Conservation (phyloP, 2,329 filamentous ascomycete species). For the Apiospora saccharicola region DNA sequence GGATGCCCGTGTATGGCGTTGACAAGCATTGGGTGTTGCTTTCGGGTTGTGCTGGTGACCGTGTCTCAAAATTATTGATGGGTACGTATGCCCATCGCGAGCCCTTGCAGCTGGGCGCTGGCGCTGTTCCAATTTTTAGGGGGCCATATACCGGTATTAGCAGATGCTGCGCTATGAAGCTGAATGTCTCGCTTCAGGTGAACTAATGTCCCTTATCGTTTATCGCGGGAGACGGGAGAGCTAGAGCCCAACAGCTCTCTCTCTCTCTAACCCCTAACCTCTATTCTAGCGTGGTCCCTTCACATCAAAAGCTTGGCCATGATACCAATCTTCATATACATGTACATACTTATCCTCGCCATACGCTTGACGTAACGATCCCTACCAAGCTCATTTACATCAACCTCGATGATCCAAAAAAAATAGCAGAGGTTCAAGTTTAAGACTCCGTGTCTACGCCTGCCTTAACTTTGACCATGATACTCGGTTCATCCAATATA, state of each 20-base stretch:
- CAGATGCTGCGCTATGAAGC: not conserved
- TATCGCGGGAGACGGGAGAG: slow-evolving; percentile 16
- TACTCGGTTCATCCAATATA: not conserved
- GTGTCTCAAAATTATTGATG: slow-evolving; percentile 11
- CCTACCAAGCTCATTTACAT: not conserved
- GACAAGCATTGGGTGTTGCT: not conserved
- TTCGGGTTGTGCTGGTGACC: slow-evolving; percentile 9
- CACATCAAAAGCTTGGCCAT: not conserved
- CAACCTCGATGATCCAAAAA: not conserved
- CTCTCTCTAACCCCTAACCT: not conserved
- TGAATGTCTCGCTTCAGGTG: slow-evolving; percentile 3
- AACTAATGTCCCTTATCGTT: slow-evolving; percentile 1
- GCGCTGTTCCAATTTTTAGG: slow-evolving; percentile 1
- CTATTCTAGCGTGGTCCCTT: not conserved
- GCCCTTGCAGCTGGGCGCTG: not conserved
- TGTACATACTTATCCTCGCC: not conserved
- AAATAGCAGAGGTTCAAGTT: not conserved
- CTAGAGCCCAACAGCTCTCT: not conserved
- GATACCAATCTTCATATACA: not conserved
- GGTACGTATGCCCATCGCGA: slow-evolving; percentile 4
- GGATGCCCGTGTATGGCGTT: not conserved
- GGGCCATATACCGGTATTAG: not conserved
- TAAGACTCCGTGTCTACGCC: not conserved
- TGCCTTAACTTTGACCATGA: not conserved
- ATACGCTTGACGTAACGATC: not conserved